Conservation (phyloP, 306 rosid species). For the Castanea mollissima region DNA sequence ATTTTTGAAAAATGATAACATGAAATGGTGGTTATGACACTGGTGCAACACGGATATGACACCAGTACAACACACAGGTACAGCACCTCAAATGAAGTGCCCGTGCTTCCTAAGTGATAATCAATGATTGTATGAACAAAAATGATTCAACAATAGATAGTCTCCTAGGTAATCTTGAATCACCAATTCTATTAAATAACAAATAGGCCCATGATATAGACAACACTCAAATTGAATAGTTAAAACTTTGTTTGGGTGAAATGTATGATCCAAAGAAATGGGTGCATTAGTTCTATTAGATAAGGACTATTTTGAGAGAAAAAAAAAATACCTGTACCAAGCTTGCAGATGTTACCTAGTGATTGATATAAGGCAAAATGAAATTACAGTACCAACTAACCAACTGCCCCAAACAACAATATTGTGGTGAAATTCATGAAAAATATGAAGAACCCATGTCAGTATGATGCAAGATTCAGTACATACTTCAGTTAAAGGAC, state of each 20-base stretch:
- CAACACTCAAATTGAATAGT: conserved; percentile 4
- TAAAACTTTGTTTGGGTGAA: not conserved
- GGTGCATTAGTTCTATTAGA: too few species aligned
- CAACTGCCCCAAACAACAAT: conserved; percentile 49
- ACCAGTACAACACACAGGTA: too few species aligned
- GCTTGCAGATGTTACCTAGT: conserved; percentile 41
- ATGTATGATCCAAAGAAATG: too few species aligned
- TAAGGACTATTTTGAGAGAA: too few species aligned
- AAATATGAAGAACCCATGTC: conserved; percentile 26
- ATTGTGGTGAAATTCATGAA: conserved; percentile 71
- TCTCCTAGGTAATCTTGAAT: conserved; percentile 58
- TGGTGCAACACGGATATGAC: too few species aligned
- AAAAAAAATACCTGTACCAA: not conserved
- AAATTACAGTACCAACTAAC: conserved; percentile 56
- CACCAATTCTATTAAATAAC: conserved; percentile 48
- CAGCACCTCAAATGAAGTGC: too few species aligned
- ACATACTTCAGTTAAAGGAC: not conserved
- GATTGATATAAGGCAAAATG: conserved; percentile 67
- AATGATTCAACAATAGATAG: too few species aligned
- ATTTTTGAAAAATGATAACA: too few species aligned
- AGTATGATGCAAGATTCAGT: not conserved
- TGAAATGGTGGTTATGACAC: too few species aligned
- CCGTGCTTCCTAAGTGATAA: too few species aligned
- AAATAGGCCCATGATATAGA: conserved; percentile 52
- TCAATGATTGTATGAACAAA: too few species aligned